Evolutionary conservation across 2,329 filamentous ascomycete genomes (phyloP).

Genomic region (Helminthosporium solani): DNA sequence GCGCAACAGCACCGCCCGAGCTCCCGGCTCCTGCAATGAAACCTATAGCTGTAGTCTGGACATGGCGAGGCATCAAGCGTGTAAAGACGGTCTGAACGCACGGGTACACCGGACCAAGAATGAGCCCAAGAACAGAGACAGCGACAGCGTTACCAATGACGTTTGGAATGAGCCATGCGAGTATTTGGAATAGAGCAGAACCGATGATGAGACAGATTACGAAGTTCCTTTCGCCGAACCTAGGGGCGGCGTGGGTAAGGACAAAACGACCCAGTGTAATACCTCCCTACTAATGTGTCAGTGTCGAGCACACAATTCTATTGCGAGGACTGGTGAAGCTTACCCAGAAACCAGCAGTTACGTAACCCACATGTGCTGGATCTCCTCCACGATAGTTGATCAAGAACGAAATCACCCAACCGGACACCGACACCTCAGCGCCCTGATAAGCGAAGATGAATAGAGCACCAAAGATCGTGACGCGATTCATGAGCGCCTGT

Average conservation of each 20-base stretch:
- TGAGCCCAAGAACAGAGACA: conserved; percentile 63
- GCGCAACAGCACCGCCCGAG: conserved; percentile 66
- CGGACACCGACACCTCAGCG: conserved; percentile 78
- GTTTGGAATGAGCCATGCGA: conserved; percentile 77
- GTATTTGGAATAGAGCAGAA: conserved; percentile 67
- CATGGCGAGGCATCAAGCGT: conserved; percentile 57
- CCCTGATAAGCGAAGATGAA: conserved; percentile 89
- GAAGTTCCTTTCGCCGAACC: conserved; percentile 68
- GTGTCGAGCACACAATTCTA: not conserved
- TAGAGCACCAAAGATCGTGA: conserved; percentile 71
- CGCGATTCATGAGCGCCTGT: conserved; percentile 52
- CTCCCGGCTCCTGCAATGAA: conserved; percentile 70
- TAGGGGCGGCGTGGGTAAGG: conserved; percentile 65
- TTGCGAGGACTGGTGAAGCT: conserved; percentile 32
- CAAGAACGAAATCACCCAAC: conserved; percentile 85
- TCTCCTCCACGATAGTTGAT: conserved; percentile 70
- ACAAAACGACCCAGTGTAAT: conserved; percentile 75
- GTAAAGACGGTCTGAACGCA: conserved; percentile 67
- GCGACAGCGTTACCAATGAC: conserved; percentile 56
- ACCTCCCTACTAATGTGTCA: conserved; percentile 54
- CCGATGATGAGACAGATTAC: conserved; percentile 64
- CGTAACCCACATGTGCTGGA: conserved; percentile 73
- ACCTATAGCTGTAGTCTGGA: conserved; percentile 64
- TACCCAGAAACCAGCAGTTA: conserved; percentile 68
- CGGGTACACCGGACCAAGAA: conserved; percentile 78